Conservation (phyloP, 148 eudicot genomes). For the Amaranthus palmeri region DNA sequence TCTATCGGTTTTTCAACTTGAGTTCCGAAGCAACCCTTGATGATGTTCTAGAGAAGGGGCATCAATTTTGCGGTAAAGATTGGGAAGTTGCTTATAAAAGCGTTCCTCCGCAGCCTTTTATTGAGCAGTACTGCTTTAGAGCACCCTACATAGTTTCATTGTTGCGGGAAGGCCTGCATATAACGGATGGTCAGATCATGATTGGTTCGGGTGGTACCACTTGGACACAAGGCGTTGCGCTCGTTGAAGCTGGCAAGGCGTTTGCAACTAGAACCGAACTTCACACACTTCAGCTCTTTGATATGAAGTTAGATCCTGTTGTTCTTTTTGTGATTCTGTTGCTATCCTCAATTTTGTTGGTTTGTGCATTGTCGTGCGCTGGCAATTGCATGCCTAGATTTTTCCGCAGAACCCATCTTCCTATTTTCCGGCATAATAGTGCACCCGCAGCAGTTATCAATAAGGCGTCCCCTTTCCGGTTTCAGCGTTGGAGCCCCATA, state of each 20-base stretch:
- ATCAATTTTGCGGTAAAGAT: constrained; percentile 58
- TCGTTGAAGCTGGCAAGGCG: constrained; percentile 88
- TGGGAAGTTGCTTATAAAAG: constrained; percentile 86
- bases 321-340: constrained; percentile 53
- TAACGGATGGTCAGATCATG: constrained; percentile 60
- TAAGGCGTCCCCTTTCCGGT: constrained; percentile 60
- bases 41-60: constrained; percentile 83
- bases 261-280: constrained; percentile 43
- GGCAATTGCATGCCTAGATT: constrained; percentile 57
- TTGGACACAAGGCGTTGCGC: constrained; percentile 96
- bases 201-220: constrained; percentile 96
- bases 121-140: constrained; percentile 96
- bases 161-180: constrained; percentile 87
- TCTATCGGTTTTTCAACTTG: constrained; percentile 89
- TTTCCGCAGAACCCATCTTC: constrained; percentile 54
- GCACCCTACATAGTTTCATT: constrained; percentile 78
- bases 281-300: constrained; percentile 47
- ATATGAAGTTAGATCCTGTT: constrained; percentile 63
- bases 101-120: constrained; percentile 89
- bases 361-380: constrained; percentile 53
- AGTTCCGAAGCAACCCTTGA: constrained; percentile 74
- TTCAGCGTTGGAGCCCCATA: constrained; percentile 74
- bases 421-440: constrained; percentile 64
- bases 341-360: constrained; percentile 45
- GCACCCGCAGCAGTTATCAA: constrained; percentile 53